Conservation (phyloP, 140 eudicot species). For the Oenanthe javanica region DNA sequence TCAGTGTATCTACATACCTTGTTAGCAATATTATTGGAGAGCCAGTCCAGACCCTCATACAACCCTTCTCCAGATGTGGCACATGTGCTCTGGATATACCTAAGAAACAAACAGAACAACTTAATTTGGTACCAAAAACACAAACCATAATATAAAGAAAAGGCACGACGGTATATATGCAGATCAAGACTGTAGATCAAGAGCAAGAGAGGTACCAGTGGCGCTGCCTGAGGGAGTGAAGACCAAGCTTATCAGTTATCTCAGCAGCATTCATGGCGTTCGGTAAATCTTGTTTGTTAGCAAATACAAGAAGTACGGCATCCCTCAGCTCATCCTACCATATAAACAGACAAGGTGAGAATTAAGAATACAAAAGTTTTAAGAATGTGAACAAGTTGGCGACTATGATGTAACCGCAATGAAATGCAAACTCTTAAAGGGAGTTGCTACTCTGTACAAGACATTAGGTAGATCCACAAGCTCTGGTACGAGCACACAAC, state of each 20-base stretch:
- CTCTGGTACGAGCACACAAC: background rate
- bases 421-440: background rate
- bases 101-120: background rate
- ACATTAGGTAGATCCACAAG: background rate
- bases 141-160: background rate
- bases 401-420: background rate
- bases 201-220: conserved; percentile 3
- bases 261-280: conserved; percentile 10
- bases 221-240: conserved; percentile 5
- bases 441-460: background rate
- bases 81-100: conserved; percentile 23
- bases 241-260: conserved; percentile 12
- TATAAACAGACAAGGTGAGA: background rate
- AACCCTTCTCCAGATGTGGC: conserved; percentile 22
- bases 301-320: conserved; percentile 5
- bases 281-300: conserved; percentile 10
- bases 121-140: background rate
- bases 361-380: background rate
- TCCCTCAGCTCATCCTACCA: conserved; percentile 10
- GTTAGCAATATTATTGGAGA: conserved; percentile 21
- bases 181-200: background rate
- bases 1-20: conserved; percentile 2
- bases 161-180: too few relatives aligned
- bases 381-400: background rate
- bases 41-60: conserved; percentile 22